Conservation (phyloP, 2,329 filamentous ascomycete genomes). For the Penicillium frequentans region DNA sequence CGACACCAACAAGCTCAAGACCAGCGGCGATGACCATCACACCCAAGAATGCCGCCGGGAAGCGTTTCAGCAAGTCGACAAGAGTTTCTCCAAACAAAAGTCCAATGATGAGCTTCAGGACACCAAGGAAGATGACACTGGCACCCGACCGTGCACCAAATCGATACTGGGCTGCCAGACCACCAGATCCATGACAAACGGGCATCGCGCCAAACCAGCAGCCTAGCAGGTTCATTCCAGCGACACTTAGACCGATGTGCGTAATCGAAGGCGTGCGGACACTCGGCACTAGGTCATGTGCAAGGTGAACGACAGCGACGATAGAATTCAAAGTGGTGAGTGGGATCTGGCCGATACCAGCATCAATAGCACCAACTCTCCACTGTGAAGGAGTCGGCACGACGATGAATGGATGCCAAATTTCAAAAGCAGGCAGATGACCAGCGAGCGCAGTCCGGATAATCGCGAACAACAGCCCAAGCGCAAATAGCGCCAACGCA, state of each 20-base stretch:
- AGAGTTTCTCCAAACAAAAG: conserved; percentile 72
- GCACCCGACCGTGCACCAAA: conserved; percentile 89
- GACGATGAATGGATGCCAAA: conserved; percentile 61
- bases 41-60: conserved; percentile 75
- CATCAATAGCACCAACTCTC: conserved; percentile 60
- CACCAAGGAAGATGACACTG: conserved; percentile 75
- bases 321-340: conserved; percentile 91
- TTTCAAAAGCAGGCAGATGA: conserved; percentile 52
- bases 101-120: conserved; percentile 73
- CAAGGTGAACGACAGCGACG: conserved; percentile 79
- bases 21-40: conserved; percentile 90
- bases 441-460: conserved; percentile 33
- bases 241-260: conserved; percentile 76
- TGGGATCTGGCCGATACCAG: conserved; percentile 80
- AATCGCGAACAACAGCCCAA: conserved; percentile 67
- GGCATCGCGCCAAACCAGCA: conserved; percentile 97
- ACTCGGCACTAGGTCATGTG: conserved; percentile 72
- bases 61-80: conserved; percentile 67
- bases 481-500: conserved; percentile 68
- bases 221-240: conserved; percentile 76
- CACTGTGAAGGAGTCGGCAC: conserved; percentile 51
- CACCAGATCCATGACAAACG: conserved; percentile 88
- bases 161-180: conserved; percentile 83
- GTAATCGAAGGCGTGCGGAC: conserved; percentile 70
- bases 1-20: conserved; percentile 81